phyloP scores from a whole-genome alignment of 768 basidiomycete species.

The Boletus insuetus region DNA sequence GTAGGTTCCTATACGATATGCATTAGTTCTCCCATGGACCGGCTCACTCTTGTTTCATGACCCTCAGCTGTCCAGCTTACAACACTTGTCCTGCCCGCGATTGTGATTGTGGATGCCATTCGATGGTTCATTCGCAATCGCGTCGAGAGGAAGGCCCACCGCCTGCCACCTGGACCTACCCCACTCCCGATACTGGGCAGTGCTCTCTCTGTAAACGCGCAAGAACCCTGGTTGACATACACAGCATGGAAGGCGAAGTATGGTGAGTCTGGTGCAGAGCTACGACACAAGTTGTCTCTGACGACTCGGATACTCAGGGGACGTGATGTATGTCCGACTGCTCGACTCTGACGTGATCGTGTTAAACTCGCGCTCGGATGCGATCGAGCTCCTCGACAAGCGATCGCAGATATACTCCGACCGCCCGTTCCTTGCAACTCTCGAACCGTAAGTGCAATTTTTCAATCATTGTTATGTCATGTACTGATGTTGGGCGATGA shows the following conservation, averaged over 20 bases:
- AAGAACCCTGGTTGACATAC: slow-evolving; percentile 5
- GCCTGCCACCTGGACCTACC: slow-evolving; percentile 7
- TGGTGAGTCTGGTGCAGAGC: background rate
- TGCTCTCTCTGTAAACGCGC: background rate
- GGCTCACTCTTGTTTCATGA: background rate
- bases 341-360: slow-evolving; percentile 4
- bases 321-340: slow-evolving; percentile 5
- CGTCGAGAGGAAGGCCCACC: background rate
- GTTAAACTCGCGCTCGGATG: slow-evolving; percentile 2
- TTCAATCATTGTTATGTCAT: background rate
- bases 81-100: background rate
- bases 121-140: background rate
- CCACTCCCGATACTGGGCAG: slow-evolving; percentile 7
- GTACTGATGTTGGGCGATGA: background rate
- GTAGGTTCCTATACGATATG: background rate
- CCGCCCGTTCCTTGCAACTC: slow-evolving; percentile 4
- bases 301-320: background rate
- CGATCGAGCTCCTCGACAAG: slow-evolving; percentile 6
- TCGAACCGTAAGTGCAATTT: slow-evolving; percentile 1
- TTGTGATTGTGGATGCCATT: background rate
- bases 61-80: background rate
- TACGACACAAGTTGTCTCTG: background rate
- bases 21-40: background rate
- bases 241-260: slow-evolving; percentile 3
- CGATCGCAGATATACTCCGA: slow-evolving; percentile 16